Percentiles rank a stretch among this genome's conserved stretches.
These are phyloP conservation scores for Cantharellus anzutake DNA, from an alignment of 768 basidiomycete genomes.

Conservation along the genomic window DNA sequence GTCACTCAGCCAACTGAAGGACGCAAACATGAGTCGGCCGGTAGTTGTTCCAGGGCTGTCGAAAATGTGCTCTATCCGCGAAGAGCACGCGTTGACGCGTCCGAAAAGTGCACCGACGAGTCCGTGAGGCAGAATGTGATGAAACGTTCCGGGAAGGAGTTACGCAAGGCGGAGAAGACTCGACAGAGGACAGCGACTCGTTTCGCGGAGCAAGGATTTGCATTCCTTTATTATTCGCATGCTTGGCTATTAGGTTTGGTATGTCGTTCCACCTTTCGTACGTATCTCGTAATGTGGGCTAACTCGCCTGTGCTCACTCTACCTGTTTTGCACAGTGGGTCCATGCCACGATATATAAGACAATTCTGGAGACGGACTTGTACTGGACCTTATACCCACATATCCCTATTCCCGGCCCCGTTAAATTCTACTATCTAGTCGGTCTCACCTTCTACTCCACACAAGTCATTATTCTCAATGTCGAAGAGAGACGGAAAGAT, in stretches of 20 bases:
- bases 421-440: slow-evolving; percentile 80
- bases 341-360: slow-evolving; percentile 49
- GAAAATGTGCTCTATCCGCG: slow-evolving; percentile 20
- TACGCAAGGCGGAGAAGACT: slow-evolving; percentile 29
- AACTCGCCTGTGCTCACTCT: background rate
- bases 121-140: slow-evolving; percentile 1
- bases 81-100: slow-evolving; percentile 12
- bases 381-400: slow-evolving; percentile 78
- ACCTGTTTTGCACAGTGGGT: slow-evolving; percentile 41
- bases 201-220: slow-evolving; percentile 95
- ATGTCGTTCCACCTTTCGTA: slow-evolving; percentile 21
- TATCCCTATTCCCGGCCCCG: slow-evolving; percentile 48
- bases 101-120: background rate
- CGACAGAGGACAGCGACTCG: slow-evolving; percentile 57
- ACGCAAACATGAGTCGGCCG: slow-evolving; percentile 9
- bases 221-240: slow-evolving; percentile 54
- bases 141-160: background rate
- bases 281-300: background rate
- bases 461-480: slow-evolving; percentile 79
- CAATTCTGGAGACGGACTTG: slow-evolving; percentile 37
- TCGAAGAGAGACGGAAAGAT: slow-evolving; percentile 82
- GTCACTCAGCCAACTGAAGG: background rate
- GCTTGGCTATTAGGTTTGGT: slow-evolving; percentile 72
- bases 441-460: slow-evolving; percentile 84
- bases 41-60: slow-evolving; percentile 15